phyloP scores from a whole-genome alignment of 164 flowering plant genomes.

The Sextonia rubra region DNA sequence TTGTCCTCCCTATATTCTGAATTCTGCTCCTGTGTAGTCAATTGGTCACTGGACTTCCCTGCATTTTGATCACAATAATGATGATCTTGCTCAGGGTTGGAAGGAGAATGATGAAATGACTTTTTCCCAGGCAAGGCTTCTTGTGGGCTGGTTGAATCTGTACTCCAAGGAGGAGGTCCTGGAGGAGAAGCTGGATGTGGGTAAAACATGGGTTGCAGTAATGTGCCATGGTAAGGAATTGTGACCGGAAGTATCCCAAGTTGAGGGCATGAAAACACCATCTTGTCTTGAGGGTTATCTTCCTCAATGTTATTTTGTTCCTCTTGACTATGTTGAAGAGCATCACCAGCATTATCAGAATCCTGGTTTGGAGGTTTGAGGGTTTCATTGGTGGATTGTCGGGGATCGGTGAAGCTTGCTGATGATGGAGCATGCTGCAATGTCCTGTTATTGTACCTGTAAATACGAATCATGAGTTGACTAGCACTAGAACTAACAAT shows the following conservation, averaged over 20 bases:
- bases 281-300: constrained; percentile 18
- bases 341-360: constrained; percentile 17
- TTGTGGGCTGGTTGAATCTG: constrained; percentile 28
- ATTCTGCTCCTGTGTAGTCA: constrained; percentile 20
- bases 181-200: constrained; percentile 23
- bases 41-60: constrained; percentile 19
- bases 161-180: constrained; percentile 33
- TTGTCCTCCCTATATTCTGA: constrained; percentile 36
- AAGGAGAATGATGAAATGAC: constrained; percentile 24
- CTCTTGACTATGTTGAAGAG: constrained; percentile 12
- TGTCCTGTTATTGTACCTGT: constrained; percentile 60
- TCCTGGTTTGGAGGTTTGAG: constrained; percentile 22
- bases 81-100: constrained; percentile 15
- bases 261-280: constrained; percentile 23
- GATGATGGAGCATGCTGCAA: constrained; percentile 24
- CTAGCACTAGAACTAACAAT: not conserved
- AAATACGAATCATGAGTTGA: constrained; percentile 3
- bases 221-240: constrained; percentile 40
- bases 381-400: constrained; percentile 21
- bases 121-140: constrained; percentile 25
- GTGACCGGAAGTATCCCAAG: constrained; percentile 32
- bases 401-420: constrained; percentile 21
- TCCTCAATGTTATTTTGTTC: constrained; percentile 15
- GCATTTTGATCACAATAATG: constrained; percentile 22
- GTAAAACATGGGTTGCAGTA: constrained; percentile 33